Conservation (phyloP, 345 rosid species). For the Trapa incisa region DNA sequence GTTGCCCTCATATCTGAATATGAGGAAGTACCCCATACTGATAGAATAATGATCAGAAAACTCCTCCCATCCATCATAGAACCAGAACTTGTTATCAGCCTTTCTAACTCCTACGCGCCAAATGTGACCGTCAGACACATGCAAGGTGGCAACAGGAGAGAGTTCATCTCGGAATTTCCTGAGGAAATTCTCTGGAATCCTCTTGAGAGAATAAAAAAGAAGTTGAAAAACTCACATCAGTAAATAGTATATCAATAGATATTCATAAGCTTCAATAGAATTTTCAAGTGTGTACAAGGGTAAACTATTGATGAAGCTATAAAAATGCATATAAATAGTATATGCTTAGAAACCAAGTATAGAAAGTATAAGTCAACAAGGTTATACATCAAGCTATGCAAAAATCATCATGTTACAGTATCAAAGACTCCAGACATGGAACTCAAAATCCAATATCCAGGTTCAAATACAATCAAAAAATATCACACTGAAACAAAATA, state of each 20-base stretch:
- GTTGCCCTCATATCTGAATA: constrained; percentile 24
- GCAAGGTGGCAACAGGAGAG: constrained; percentile 18
- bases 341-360: not conserved
- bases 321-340: not conserved
- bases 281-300: not conserved
- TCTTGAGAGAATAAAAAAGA: constrained; percentile 18
- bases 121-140: constrained; percentile 19
- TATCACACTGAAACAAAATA: not conserved
- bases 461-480: not conserved
- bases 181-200: constrained; percentile 27
- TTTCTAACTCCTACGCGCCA: constrained; percentile 26
- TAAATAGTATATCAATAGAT: not conserved
- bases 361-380: not conserved
- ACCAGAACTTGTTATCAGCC: constrained; percentile 19
- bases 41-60: constrained; percentile 27
- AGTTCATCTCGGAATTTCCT: constrained; percentile 25
- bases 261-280: too few relatives aligned
- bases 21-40: constrained; percentile 17
- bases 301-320: not conserved
- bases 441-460: not conserved
- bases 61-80: constrained; percentile 31
- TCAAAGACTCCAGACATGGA: not conserved
- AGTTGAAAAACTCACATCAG: constrained; percentile 1
- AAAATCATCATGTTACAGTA: not conserved
- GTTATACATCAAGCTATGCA: not conserved